Evolutionary conservation across 2,329 filamentous ascomycete species (phyloP), one percentile per base, ranked within the genome.

Genomic region (Calonectria naviculata): DNA sequence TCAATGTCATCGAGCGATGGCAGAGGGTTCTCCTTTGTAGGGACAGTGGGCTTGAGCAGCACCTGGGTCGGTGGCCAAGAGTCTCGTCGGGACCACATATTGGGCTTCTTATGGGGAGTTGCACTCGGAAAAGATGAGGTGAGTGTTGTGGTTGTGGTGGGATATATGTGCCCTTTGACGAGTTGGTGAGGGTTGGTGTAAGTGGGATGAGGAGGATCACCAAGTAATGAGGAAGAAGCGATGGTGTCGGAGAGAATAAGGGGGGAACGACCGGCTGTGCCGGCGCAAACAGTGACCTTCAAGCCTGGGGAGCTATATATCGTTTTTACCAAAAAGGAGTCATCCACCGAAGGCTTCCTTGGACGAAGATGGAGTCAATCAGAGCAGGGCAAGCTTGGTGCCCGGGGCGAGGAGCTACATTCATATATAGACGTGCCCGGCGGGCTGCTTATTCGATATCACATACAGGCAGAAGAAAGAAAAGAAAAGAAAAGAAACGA

Each of bases 31-130:
- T 84, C 82, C 67, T 84, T 83, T 52, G 73, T 76, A 29, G 85
- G 83, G 28, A 84, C 75, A 62, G 83, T 82, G 17, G 84, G 85
- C 54, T 83, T 83, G 29, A 89, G 82, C 52, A 83, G 85, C 72
- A 88, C 81, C 74, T 86, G 86, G n/a, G 86, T 87, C 3, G 88
- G 86, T 21, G 88, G 85, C 87, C 87, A 90, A 19, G 87, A 87
- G 75, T 87, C 87, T 72, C 84, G 82, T 68, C 80, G 83, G 69
- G 81, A 81, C 71, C 78, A 77, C 64, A 81, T 76, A 28, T 76
- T 67, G 21, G 31, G 19, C 3, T 5, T 34, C 24, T 6, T 36
- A 8, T 8, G 36, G 34, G 26, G 38, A 34, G 12, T 42, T 47
- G 26, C 46, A 13, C 46, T n/a, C 8, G n/a, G 46, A 36, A n/a